phyloP scores from a whole-genome alignment of 2,329 filamentous ascomycete genomes.

The Alternaria solani region DNA sequence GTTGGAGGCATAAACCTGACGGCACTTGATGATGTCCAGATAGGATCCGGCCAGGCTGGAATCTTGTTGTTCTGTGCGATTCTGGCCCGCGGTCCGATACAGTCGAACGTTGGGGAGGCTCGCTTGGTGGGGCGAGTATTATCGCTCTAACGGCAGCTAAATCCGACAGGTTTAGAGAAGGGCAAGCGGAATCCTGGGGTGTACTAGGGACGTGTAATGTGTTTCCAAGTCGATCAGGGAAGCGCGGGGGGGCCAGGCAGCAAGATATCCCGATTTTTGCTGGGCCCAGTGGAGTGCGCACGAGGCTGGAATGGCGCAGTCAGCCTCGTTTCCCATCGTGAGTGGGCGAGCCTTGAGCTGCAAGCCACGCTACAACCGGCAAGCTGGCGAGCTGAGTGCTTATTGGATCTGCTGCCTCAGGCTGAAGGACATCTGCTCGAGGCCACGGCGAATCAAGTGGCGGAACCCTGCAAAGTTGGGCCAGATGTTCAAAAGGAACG shows the following conservation, averaged over 20 bases:
- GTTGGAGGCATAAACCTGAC: conserved; percentile 44
- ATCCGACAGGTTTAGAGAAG: conserved; percentile 28
- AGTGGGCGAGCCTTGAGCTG: conserved; percentile 46
- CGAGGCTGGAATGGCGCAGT: conserved; percentile 49
- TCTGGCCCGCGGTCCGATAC: conserved; percentile 23
- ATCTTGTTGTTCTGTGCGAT: conserved; percentile 16
- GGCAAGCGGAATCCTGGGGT: conserved; percentile 27
- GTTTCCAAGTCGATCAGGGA: conserved; percentile 36
- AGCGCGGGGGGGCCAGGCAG: conserved; percentile 44
- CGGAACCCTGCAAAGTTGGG: conserved; percentile 31
- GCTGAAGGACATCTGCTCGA: conserved; percentile 34
- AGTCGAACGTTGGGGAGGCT: conserved; percentile 30
- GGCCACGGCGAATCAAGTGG: conserved; percentile 40
- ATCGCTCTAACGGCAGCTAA: conserved; percentile 40
- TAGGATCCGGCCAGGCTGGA: conserved; percentile 24
- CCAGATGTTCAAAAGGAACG: conserved; percentile 44
- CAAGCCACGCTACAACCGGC: conserved; percentile 48
- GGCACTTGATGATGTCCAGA: conserved; percentile 2
- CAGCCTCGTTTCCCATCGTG: conserved; percentile 51
- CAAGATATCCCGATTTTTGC: conserved; percentile 48
- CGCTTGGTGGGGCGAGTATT: conserved; percentile 42
- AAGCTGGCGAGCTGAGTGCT: conserved; percentile 46
- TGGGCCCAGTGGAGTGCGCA: conserved; percentile 40
- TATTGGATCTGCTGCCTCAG: conserved; percentile 46
- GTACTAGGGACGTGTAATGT: conserved; percentile 30